phyloP scores from a whole-genome alignment of 805 yeast genomes.

The Saturnispora mendoncae region DNA sequence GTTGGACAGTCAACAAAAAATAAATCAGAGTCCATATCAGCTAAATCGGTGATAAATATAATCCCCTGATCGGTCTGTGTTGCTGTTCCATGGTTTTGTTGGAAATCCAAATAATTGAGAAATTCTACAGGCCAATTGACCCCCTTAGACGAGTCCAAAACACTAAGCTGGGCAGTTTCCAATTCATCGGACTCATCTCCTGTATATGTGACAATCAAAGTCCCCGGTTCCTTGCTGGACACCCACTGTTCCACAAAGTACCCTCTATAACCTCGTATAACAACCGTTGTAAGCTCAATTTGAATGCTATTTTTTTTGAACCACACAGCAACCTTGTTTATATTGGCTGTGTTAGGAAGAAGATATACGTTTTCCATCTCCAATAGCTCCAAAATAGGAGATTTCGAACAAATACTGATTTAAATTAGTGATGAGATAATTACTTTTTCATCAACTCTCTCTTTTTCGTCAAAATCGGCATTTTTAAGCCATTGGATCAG shows the following conservation, averaged over 20 bases:
- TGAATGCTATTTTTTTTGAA: background rate
- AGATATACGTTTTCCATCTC: conserved; percentile 3
- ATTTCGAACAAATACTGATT: background rate
- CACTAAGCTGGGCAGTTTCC: conserved; percentile 2
- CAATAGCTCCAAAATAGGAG: background rate
- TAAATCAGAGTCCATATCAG: conserved; percentile 59
- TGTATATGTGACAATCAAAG: conserved; percentile 72
- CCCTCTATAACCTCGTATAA: conserved; percentile 64
- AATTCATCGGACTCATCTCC: conserved; percentile 68
- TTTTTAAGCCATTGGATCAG: background rate
- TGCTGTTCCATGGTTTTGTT: conserved; percentile 54
- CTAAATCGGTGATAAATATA: conserved; percentile 73
- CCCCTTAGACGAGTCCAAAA: background rate
- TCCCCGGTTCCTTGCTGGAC: conserved; percentile 54
- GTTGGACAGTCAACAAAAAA: conserved; percentile 61
- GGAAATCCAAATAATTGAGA: conserved; percentile 54
- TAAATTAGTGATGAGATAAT: background rate
- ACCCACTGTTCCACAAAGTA: conserved; percentile 96
- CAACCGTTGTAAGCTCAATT: conserved; percentile 1
- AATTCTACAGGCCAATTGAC: conserved; percentile 41
- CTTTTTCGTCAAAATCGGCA: background rate
- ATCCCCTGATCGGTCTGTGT: conserved; percentile 53
- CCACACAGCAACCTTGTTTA: background rate
- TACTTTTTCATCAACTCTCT: background rate
- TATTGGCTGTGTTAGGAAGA: background rate